A percentile compares a stretch with the other conserved stretches of the same genome.
phyloP scores from a whole-genome alignment of 257 asterid species.

The Gardenia jasminoides region DNA sequence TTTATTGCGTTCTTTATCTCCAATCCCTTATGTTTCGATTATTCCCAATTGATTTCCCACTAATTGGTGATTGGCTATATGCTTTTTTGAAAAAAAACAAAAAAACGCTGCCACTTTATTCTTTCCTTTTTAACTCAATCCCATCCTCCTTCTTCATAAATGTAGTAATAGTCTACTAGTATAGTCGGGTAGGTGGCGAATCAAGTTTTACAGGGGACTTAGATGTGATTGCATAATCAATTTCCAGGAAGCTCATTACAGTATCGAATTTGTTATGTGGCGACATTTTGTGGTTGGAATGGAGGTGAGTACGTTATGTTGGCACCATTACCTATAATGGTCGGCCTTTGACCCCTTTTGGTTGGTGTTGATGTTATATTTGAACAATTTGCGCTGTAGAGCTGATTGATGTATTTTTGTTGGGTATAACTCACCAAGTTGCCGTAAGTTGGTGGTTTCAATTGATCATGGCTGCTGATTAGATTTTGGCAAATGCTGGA shows the following conservation, averaged over 20 bases:
- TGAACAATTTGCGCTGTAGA: not conserved
- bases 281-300: not conserved
- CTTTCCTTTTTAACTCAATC: no score
- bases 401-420: not conserved
- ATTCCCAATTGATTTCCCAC: no score
- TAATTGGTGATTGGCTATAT: no score
- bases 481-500: not conserved
- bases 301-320: not conserved
- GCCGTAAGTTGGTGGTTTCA: not conserved
- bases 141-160: no score
- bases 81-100: no score
- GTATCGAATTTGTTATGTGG: not conserved
- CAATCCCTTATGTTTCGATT: no score
- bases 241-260: not conserved
- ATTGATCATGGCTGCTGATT: not conserved
- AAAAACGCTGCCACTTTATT: no score
- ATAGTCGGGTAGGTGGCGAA: no score
- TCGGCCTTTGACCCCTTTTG: not conserved
- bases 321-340: not conserved
- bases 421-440: not conserved
- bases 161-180: no score
- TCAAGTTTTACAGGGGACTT: no score
- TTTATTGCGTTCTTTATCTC: no score
- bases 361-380: not conserved
- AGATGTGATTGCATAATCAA: not conserved